Base-by-base conservation (phyloP, 805 yeast genomes). In the Blastobotrys robertii region DNA sequence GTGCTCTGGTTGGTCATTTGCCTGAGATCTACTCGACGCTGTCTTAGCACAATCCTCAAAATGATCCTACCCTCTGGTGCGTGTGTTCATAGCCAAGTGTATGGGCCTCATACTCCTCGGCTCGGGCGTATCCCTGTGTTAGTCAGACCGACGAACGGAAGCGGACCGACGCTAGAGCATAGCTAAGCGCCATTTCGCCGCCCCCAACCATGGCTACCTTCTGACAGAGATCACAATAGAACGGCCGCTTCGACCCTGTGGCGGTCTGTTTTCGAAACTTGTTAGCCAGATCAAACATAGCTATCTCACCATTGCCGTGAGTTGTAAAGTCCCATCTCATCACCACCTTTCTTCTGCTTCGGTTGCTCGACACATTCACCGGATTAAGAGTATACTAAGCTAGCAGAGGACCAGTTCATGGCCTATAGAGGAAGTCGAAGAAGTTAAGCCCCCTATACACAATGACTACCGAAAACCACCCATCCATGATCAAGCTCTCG, bases 401-500 rank as follows among this genome's bases (percentile, higher is more conserved):
- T 12, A 22, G 25, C n/a, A n/a, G n/a, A 9, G 13, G 8, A 35
- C 30, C 15, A 15, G 29, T n/a, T 22, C 39, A 15, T 41, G 34
- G 11, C 16, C 10, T 11, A 28, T 34, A 9, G 30, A n/a, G 19
- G 29, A 8, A 8, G 12, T 8, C 36, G 8, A n/a, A n/a, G n/a
- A n/a, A n/a, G n/a, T n/a, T n/a, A n/a, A n/a, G n/a, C n/a, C n/a
- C n/a, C n/a, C n/a, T n/a, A n/a, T n/a, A n/a, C n/a, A n/a, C 16
- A 13, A 11, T 31, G 22, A 15, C 19, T 4, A 4, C 14, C 29
- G 30, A 36, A 25, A 31, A 30, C 31, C 39, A 44, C 30, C 50
- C 51, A 3, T 42, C 51, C 13, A 41, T 48, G 30, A 51, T 48
- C 36, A 53, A 48, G 25, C 41, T 52, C 31, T 70, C 83, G 9